Evolutionary conservation across 306 rosid genomes (phyloP), one percentile per base, ranked within the genome.

Genomic region (Crotalaria pallida): DNA sequence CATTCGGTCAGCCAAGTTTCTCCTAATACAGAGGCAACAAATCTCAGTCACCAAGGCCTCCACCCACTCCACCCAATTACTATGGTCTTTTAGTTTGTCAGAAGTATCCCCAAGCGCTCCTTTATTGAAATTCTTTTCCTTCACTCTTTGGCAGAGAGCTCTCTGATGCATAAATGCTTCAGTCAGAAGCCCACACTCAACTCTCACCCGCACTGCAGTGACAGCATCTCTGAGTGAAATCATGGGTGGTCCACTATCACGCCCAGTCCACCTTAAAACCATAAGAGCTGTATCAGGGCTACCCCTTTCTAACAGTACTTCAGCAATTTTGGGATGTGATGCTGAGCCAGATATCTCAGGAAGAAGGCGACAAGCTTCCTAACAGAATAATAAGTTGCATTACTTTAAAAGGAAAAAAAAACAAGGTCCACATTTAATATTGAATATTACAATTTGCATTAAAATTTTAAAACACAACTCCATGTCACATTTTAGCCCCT

Each of bases 141-240:
- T 91, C 49, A 86, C 82, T 78, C 83, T 80, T 66, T 75, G 78
- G 82, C 88, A 87, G 62, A 95, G 77, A 86, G 77, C 69, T 78
- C 97, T 95, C 89, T 91, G 97, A 76, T 95, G 92, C 79, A 87
- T 82, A 81, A 87, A 95, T 58, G 97, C 96, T 81, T 95, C 97
- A 33, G 97, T 95, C 72, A 95, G 81, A 77, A 89, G 97, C 56
- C 96, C 99, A 86, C 96, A 89, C 85, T 95, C 96, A 76, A 95
- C 81, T 81, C 97, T 86, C 73, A 95, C 99, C 75, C 99, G 87
- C 70, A 95, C 96, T 78, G 96, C 87, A 82, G 90, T 91, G 56
- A 87, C 96, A 66, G 97, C 99, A 83, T 91, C 99, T 60, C 83
- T 53, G 55, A 95, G 96, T 56, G 96, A 91, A 81, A 82, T 72